These are phyloP conservation scores for Cercospora nicotianae DNA, from an alignment of 2,329 filamentous ascomycete species.

Conservation along the genomic window DNA sequence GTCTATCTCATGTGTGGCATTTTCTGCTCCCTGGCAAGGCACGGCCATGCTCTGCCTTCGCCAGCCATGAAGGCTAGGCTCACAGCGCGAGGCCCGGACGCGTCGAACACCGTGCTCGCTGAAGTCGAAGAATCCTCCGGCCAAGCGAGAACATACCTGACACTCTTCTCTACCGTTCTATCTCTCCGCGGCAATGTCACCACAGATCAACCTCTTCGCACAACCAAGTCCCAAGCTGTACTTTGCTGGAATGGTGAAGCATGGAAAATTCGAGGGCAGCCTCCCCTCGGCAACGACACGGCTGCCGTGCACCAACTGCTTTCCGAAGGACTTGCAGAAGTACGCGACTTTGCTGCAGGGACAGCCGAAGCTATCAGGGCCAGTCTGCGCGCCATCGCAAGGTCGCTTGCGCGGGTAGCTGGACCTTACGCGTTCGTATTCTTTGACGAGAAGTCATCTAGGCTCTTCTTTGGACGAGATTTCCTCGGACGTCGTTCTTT, in stretches of 20 bases:
- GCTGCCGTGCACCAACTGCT: slow-evolving; percentile 66
- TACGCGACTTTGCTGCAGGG: background rate
- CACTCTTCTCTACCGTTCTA: slow-evolving; percentile 82
- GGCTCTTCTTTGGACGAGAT: slow-evolving; percentile 81
- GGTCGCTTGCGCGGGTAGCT: slow-evolving; percentile 27
- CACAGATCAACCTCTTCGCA: slow-evolving; percentile 70
- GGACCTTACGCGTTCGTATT: slow-evolving; percentile 92
- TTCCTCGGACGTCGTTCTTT: slow-evolving; percentile 84
- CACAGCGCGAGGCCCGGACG: slow-evolving; percentile 36
- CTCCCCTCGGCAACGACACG: slow-evolving; percentile 76
- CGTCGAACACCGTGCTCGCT: slow-evolving; percentile 19
- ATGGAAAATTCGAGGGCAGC: slow-evolving; percentile 67
- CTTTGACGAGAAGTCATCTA: slow-evolving; percentile 62
- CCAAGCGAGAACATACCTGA: slow-evolving; percentile 41
- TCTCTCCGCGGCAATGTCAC: slow-evolving; percentile 76
- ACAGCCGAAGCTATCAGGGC: background rate
- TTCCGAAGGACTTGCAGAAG: slow-evolving; percentile 1
- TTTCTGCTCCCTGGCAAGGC: slow-evolving; percentile 36
- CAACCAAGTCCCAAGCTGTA: slow-evolving; percentile 58
- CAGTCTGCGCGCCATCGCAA: slow-evolving; percentile 14
- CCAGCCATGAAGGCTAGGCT: slow-evolving; percentile 28
- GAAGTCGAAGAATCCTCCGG: background rate
- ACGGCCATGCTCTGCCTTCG: slow-evolving; percentile 26
- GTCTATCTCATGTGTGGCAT: slow-evolving; percentile 39
- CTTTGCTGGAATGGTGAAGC: slow-evolving; percentile 98